Percentiles rank a stretch among this genome's conserved stretches.
Evolutionary conservation across 1,284 basidiomycete species (phyloP).

Genomic region (Erythrobasidium hasegawianum): DNA sequence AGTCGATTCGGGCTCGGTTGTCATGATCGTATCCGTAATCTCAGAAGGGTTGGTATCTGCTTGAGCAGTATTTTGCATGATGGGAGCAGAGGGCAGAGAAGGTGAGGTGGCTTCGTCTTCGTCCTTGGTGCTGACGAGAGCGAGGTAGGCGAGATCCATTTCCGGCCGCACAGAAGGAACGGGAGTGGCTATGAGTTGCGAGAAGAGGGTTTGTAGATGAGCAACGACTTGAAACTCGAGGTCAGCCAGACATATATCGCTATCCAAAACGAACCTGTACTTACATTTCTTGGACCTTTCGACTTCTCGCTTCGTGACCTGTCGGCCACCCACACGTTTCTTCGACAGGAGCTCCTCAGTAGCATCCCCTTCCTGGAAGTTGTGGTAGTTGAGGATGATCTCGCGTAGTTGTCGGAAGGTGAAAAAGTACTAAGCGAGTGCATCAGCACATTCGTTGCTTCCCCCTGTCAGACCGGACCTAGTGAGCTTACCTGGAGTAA

Average conservation of each 20-base stretch:
- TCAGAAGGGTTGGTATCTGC: too few relatives aligned
- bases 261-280: too few relatives aligned
- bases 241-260: too few relatives aligned
- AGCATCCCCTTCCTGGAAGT: constrained; percentile 57
- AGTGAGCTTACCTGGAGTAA: constrained; percentile 60
- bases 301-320: constrained; percentile 74
- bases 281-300: constrained; percentile 75
- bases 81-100: neutral
- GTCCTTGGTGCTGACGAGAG: constrained; percentile 80
- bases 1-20: neutral
- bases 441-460: neutral
- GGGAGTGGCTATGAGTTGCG: constrained; percentile 66
- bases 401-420: constrained; percentile 84
- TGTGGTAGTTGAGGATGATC: constrained; percentile 60
- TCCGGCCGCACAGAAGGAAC: constrained; percentile 71
- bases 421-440: constrained; percentile 73
- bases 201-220: constrained; percentile 73
- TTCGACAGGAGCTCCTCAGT: constrained; percentile 53
- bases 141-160: constrained; percentile 84
- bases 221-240: too few relatives aligned
- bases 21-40: neutral
- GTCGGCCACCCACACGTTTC: constrained; percentile 77
- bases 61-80: too few relatives aligned
- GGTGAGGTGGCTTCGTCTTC: constrained; percentile 57
- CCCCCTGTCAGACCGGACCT: neutral